phyloP scores from a whole-genome alignment of 1,139 yeast species.

The Magnusiomyces paraingens region DNA sequence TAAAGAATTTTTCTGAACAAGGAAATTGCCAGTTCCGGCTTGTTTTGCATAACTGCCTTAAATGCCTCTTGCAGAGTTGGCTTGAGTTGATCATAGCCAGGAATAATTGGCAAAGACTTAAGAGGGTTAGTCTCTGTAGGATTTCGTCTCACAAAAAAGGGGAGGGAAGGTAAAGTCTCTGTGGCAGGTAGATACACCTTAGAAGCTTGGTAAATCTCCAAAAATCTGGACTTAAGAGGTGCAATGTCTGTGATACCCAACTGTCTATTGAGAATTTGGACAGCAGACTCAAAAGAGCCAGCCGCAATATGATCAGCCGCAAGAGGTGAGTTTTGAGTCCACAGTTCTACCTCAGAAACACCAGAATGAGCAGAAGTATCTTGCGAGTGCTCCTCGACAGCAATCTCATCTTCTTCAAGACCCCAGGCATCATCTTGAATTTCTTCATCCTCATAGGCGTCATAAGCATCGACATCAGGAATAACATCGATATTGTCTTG shows the following conservation, averaged over 20 bases:
- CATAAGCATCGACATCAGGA: conserved; percentile 22
- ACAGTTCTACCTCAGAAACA: conserved; percentile 61
- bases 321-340: conserved; percentile 86
- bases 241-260: conserved; percentile 79
- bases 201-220: conserved; percentile 75
- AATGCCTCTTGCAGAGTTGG: conserved; percentile 64
- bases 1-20: conserved; percentile 76
- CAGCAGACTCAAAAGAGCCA: conserved; percentile 94
- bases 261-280: conserved; percentile 84
- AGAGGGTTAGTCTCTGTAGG: conserved; percentile 32
- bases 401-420: conserved; percentile 49
- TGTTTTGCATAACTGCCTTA: conserved; percentile 75
- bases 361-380: conserved; percentile 37
- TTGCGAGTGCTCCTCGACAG: conserved; percentile 41
- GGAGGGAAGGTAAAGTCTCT: conserved; percentile 65
- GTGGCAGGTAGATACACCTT: conserved; percentile 71
- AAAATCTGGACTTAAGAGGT: conserved; percentile 76
- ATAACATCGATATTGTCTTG: conserved; percentile 20
- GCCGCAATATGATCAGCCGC: conserved; percentile 95
- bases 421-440: conserved; percentile 25
- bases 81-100: conserved; percentile 62
- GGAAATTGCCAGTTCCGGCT: conserved; percentile 71
- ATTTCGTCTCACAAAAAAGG: conserved; percentile 63
- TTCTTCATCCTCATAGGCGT: conserved; percentile 34
- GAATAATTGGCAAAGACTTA: conserved; percentile 57